These are phyloP conservation scores for Asterionellopsis glacialis DNA, from an alignment of 108 stramenopile species.

Conservation along the genomic window DNA sequence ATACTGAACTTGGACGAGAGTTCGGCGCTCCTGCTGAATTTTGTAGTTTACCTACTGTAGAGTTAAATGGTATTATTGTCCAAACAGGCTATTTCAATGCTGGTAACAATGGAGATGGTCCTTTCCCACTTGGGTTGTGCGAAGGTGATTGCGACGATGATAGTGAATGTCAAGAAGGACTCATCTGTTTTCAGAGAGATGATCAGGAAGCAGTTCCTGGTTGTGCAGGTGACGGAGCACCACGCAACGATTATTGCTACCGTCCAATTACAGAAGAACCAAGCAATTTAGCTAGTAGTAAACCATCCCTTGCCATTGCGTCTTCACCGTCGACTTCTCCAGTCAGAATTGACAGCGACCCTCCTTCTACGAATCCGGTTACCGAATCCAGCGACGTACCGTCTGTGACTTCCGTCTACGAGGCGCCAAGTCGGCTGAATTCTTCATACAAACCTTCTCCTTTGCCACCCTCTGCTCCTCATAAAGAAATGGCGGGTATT, in stretches of 20 bases:
- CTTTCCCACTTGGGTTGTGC: constrained; percentile 30
- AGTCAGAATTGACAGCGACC: too few species aligned
- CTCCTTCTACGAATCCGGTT: too few species aligned
- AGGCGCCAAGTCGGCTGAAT: too few species aligned
- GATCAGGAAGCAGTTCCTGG: constrained; percentile 16
- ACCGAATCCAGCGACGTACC: too few species aligned
- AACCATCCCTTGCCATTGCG: background rate
- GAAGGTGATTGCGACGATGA: constrained; percentile 46
- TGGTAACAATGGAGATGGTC: background rate
- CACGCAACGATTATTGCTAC: constrained; percentile 16
- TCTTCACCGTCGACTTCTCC: background rate
- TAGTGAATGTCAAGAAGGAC: constrained; percentile 22
- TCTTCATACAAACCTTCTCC: too few species aligned
- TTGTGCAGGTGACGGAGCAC: constrained; percentile 19
- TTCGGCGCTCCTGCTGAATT: background rate
- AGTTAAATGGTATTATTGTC: too few species aligned
- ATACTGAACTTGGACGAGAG: background rate
- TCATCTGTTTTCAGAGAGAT: constrained; percentile 29
- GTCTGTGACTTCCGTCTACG: too few species aligned
- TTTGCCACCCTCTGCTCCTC: too few species aligned
- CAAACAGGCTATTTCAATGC: too few species aligned
- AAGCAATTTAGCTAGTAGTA: background rate
- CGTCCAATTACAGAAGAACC: background rate
- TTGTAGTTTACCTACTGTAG: too few species aligned
- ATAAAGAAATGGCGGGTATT: too few species aligned